Evolutionary conservation across 2,329 filamentous ascomycete genomes (phyloP), one percentile per base, ranked within the genome.

Genomic region (Didymella arachidicola): DNA sequence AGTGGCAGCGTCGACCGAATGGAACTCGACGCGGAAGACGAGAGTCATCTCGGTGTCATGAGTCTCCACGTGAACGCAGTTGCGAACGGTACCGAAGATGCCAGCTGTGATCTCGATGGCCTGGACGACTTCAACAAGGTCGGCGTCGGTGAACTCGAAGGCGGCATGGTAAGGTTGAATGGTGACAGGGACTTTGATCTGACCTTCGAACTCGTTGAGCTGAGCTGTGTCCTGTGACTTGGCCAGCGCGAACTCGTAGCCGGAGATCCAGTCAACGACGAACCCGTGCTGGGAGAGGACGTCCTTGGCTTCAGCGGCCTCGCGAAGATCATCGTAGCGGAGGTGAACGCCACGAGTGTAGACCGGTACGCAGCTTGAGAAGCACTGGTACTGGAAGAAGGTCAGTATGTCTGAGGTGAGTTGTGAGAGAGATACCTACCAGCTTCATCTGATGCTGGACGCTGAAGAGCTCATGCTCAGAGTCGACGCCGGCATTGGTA

Each of bases 321-420:
- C 70, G 19, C 64, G 60, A n/a, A 80, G 60, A 52, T 76, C 70
- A 53, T 81, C 77, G 62, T 79, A 80, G 50, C 69, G 70, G 43
- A 79, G 60, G 47, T 69, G 61, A 32, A 76, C 61, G 41, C 69
- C 70, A 30, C 60, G 59, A 46, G 41, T 54, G 48, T 71, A 67
- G 32, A 69, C 44, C 16, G 69, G 68, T 10, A 70, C 63, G 3
- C 59, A 60, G 10, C 48, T 57, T 41, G 59, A 38, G 66, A 75
- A 76, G 59, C 63, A 61, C 18, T 53, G 55, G 43, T 73, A 72
- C 72, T 75, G 39, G 27, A 49, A 5, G 8, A 22, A 26, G 19
- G 62, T 75, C 36, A 74, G 69, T 44, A 47, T 53, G 30, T 51
- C 25, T 26, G 48, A 47, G 7, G 45, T 44, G 30, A 18, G 2